Base-by-base conservation (phyloP, 192 early-diverging fungal species). In the Entrophospora sp. region DNA sequence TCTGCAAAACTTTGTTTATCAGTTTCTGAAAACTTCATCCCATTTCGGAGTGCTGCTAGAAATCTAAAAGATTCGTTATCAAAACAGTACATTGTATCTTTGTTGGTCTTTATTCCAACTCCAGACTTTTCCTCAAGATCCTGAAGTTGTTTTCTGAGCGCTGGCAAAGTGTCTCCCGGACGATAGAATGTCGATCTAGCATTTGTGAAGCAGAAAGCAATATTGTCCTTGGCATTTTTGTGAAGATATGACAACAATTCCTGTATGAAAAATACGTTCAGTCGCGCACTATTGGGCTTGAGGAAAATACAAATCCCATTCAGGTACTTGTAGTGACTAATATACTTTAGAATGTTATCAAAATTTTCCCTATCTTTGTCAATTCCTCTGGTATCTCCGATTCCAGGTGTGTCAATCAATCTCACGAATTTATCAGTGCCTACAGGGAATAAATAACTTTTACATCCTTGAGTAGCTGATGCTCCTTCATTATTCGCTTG, bases 41-140 rank as follows among this genome's bases (percentile, higher is more conserved):
- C 70, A 7, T 55, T 53, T 25, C 48, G 61, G 48, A 68, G 32
- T 18, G 71, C 66, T 48, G 67, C 71, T 32, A 57, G 57, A 57
- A 72, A 61, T 44, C 71, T 57, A 56, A 72, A 67, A 1, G 71
- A n/a, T 63, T 72, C 71, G 31, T 72, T 72, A 52, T 72, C 71
- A 28, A 72, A 63, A 60, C 34, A 67, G 44, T 61, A 68, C 43
- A 68, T 63, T 18, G 48, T 72, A 37, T 56, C 55, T 30, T 31
- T 10, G 22, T 58, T 36, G 28, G 61, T 55, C 18, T 22, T 35
- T 30, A 72, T 68, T 12, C 6, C 55, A 32, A 72, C 38, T 30
- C 62, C 55, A 27, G 30, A 59, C 44, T 2, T 60, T 59, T 68
- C 13, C 34, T 63, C n/a, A 38, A 72, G 63, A 12, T 68, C 60